Base-by-base conservation (phyloP, 257 asterid species). In the Capsicum pubescens region DNA sequence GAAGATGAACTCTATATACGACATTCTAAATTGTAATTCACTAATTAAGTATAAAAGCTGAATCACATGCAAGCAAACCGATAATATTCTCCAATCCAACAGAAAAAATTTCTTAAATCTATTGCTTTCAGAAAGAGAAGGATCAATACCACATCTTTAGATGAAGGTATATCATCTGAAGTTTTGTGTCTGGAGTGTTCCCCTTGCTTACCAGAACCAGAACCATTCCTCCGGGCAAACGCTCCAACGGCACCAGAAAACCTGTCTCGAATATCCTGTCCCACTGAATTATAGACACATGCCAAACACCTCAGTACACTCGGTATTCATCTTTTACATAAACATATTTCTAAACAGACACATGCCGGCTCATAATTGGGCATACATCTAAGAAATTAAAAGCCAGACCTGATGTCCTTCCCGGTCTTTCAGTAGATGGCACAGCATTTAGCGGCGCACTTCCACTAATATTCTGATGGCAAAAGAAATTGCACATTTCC, bases 211-310 rank as follows among this genome's bases (percentile, higher is more conserved):
- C 98, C 97, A 48, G 97, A 58, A 85, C 90, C 83, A 16, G 95
- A 85, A 84, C 85, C 74, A 82, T 91, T 90, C 89, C 92, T 92
- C 89, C 97, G 90, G 39, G 97, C 89, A 84, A 95, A 91, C 56
- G 96, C 95, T 89, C 94, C 99, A 21, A 93, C 96, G 17, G 98
- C 94, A 74, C 99, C 98, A 36, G 98, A 89, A 85, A 91, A 92
- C 87, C 91, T 91, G 58, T 95, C 97, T 70, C 95, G 94, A 48
- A 93, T 86, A 81, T 94, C 99, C 87, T 92, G 92, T 50, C 97
- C 97, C 87, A 89, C 94, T 88, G 89, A 70, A 82, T 69, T 83
- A 67, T 83, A 85, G 46, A 76, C 66, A 80, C 52, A 72, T 5
- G 58, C 7, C 58, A 52, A 76, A 63, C 63, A 52, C 26, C 55